Conservation (phyloP, 495 filamentous ascomycete species). For the Entonaema liquescens region DNA sequence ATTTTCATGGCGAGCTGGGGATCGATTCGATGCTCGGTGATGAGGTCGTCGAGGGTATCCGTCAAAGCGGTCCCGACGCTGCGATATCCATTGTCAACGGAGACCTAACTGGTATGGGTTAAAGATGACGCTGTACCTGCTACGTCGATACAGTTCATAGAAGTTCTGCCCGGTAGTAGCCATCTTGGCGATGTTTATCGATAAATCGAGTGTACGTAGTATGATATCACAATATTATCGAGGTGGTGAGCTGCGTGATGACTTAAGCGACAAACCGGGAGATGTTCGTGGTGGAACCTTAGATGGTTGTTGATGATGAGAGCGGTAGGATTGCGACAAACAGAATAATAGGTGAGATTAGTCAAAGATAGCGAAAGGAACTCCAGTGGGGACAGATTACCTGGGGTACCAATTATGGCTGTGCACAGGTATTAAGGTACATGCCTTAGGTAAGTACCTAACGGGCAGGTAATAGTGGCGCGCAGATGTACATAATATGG, state of each 20-base stretch:
- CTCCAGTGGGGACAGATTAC: background rate
- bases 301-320: constrained; percentile 36
- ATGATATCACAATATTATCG: background rate
- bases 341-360: background rate
- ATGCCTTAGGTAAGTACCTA: background rate
- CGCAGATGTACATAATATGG: no score
- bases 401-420: background rate
- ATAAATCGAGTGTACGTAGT: background rate
- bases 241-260: background rate
- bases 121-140: constrained; percentile 72
- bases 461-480: no score
- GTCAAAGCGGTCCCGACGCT: constrained; percentile 92
- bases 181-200: constrained; percentile 33
- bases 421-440: background rate
- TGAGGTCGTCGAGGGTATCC: constrained; percentile 95
- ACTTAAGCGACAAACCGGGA: background rate
- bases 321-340: constrained; percentile 1
- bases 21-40: constrained; percentile 91
- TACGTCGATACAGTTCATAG: constrained; percentile 97
- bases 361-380: background rate
- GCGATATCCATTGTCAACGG: constrained; percentile 37
- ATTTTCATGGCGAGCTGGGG: constrained; percentile 99
- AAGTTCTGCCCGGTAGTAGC: constrained; percentile 60
- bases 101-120: constrained; percentile 22
- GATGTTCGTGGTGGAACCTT: background rate